Evolutionary conservation across 2,329 filamentous ascomycete species (phyloP).

Genomic region (Onygena corvina): DNA sequence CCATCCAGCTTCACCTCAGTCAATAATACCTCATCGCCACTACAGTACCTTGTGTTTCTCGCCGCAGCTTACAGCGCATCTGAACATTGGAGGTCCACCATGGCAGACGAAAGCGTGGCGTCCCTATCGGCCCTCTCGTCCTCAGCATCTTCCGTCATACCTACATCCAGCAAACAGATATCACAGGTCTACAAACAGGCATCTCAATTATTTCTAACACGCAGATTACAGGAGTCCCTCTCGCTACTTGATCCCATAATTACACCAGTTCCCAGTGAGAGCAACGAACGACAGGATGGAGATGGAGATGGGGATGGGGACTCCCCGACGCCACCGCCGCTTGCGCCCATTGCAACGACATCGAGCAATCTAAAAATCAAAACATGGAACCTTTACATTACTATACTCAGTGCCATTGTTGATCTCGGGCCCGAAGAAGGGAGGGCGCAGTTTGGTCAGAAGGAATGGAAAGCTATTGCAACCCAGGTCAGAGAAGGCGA

Average conservation of each 20-base stretch:
- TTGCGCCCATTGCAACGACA: constrained; percentile 65
- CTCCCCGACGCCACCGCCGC: constrained; percentile 32
- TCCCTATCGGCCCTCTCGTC: constrained; percentile 21
- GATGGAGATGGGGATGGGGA: constrained; percentile 34
- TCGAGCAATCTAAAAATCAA: constrained; percentile 79
- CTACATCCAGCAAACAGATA: constrained; percentile 54
- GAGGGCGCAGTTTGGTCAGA: constrained; percentile 71
- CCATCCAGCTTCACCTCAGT: neutral
- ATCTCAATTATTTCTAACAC: constrained; percentile 86
- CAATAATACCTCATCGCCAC: neutral
- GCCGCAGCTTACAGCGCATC: too few species aligned
- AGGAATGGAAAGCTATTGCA: constrained; percentile 72
- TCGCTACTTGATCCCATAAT: constrained; percentile 76
- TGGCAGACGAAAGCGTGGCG: neutral
- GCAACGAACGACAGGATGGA: constrained; percentile 31
- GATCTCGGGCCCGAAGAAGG: constrained; percentile 85
- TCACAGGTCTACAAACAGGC: constrained; percentile 91
- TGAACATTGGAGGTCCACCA: neutral
- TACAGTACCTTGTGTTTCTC: neutral
- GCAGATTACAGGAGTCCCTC: constrained; percentile 78
- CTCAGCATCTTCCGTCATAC: constrained; percentile 51
- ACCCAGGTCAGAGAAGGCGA: constrained; percentile 75
- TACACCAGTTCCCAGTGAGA: constrained; percentile 38
- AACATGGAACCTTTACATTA: constrained; percentile 94
- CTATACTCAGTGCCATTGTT: constrained; percentile 78